Evolutionary conservation across 2,329 filamentous ascomycete species (phyloP).

Genomic region (Verticillium isaacii): DNA sequence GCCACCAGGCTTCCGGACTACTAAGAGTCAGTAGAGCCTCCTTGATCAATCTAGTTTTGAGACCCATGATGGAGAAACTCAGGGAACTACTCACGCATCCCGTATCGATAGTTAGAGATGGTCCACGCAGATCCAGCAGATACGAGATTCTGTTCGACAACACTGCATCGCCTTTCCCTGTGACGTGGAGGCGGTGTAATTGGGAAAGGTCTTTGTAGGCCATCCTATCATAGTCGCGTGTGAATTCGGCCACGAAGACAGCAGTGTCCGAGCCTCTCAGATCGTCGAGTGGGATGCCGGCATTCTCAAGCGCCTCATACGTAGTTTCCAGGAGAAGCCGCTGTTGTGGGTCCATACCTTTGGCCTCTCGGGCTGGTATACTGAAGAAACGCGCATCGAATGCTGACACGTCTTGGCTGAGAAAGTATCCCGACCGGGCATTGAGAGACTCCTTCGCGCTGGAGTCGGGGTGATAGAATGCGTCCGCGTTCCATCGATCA

Average conservation of each 20-base stretch:
- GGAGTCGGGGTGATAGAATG: constrained; percentile 16
- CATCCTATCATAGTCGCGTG: constrained; percentile 15
- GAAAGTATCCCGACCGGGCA: constrained; percentile 1
- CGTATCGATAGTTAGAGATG: constrained; percentile 31
- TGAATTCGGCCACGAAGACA: constrained; percentile 23
- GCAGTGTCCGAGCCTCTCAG: constrained; percentile 16
- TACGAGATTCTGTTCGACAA: constrained; percentile 29
- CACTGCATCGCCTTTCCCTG: constrained; percentile 20
- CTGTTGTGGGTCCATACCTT: constrained; percentile 36
- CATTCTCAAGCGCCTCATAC: constrained; percentile 34
- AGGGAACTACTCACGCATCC: constrained; percentile 19
- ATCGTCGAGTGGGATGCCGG: constrained; percentile 24
- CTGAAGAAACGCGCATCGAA: constrained; percentile 36
- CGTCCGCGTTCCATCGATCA: constrained; percentile 17
- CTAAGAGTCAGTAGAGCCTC: too few species aligned
- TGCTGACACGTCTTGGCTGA: constrained; percentile 17
- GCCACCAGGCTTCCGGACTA: constrained; percentile 25
- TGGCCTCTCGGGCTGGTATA: constrained; percentile 31
- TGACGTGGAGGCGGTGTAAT: neutral
- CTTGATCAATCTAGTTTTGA: too few species aligned
- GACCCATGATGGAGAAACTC: too few species aligned
- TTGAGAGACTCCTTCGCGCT: constrained; percentile 2
- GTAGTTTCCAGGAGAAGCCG: constrained; percentile 32
- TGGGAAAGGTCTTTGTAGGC: too few species aligned
- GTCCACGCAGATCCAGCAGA: constrained; percentile 28